Base-by-base conservation (phyloP, 2,329 filamentous ascomycete genomes). In the Fusarium fujikuroi region DNA sequence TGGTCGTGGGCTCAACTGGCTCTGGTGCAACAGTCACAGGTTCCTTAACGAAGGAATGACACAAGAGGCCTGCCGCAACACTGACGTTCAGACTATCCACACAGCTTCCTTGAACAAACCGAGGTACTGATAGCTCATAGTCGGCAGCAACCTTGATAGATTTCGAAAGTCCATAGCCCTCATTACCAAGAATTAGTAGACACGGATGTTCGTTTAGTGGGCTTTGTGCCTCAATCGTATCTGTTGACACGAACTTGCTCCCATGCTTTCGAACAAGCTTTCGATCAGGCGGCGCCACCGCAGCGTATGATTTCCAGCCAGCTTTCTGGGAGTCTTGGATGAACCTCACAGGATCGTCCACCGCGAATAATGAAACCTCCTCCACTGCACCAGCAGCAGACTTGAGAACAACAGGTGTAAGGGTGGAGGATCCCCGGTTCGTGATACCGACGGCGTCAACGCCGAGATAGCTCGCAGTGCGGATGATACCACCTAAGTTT, bases 51-150 rank as follows among this genome's bases (percentile, higher is more conserved):
- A 96, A 94, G 1, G 91, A 86, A 72, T 91, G 88, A 70, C 91
- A 92, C 57, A 98, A 83, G 54, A 98, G 84, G 2, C 90, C 94
- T 11, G 93, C 90, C 3, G 96, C 95, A 25, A 97, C 95, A 79
- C 93, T 94, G 43, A 98, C 96, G 80, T 99, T 98, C 80, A 99
- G 83, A 81, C 95, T 97, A 81, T 98, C 95, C 6, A 99, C 90
- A 79, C 74, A 90, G 80, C 78, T 88, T 79, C 77, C 85, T 70
- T 79, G 84, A 46, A 81, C 87, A 73, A 81, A 88, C 80, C 80
- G 88, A 73, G 87, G 87, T 60, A 99, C 93, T 11, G 91, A 89
- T 9, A 92, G 76, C 74, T 91, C 86, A 36, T 85, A 85, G 74
- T 97, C 90, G 1, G 93, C 92, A 64, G 89, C 86, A 46, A 87